Base-by-base conservation (phyloP, 441 rosid species). In the Pelargonium australe region DNA sequence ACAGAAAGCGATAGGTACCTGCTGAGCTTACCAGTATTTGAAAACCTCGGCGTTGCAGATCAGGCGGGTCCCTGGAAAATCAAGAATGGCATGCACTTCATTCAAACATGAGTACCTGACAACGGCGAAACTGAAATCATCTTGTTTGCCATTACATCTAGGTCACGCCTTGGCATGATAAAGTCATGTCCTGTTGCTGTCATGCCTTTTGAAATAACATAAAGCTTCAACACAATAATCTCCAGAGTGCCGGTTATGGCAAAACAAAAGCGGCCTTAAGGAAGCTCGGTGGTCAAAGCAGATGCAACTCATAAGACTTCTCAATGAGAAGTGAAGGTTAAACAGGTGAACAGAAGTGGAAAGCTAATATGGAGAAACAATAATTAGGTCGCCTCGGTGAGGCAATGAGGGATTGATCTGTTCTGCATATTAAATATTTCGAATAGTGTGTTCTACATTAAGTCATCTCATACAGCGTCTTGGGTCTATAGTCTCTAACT, bases 21-120 rank as follows among this genome's bases (percentile, higher is more conserved):
- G 14, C 55, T 47, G 55, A 47, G 55, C 55, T 47, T 47, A 47
- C 55, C 55, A 47, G 55, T 47, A 47, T 47, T 47, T 47, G 55
- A 51, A 51, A 51, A 13, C 58, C 7, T 51, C 7, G 60, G 40
- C 7, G 40, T 0, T 34, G 40, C 1, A 34, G 7, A 53, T 51
- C 9, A n/a, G 58, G 58, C 5, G 58, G 58, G 58, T 51, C 58
- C 58, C 17, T 9, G 58, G 7, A 14, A 16, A 51, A 34, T 34
- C 40, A 34, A 34, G 58, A 51, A 14, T 16, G 14, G 58, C 20
- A 51, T 51, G 58, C 58, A 51, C 58, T 3, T 16, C 58, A 51
- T 5, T 16, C 17, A 16, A 51, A 13, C 58, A 51, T 51, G 16
- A 13, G 17, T 13, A 51, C 58, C 5, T 51, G 17, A 51, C 58